Base-by-base conservation (phyloP, 2,329 filamentous ascomycete genomes). In the Colletotrichum sp. region DNA sequence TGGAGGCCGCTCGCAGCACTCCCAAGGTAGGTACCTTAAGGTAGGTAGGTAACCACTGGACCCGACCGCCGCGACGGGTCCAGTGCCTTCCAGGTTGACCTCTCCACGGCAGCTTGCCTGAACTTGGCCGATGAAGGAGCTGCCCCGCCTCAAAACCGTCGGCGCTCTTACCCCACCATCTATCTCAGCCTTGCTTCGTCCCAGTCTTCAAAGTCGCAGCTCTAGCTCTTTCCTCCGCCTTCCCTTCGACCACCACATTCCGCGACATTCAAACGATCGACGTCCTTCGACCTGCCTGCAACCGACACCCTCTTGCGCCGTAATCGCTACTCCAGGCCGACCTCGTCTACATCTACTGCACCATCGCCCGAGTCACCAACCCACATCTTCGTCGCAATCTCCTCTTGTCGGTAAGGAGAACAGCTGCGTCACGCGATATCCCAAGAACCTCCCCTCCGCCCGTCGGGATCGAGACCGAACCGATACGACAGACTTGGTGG, bases 161-260 rank as follows among this genome's bases (percentile, higher is more conserved):
- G 16, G 58, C 31, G 58, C 47, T 69, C 36, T 59, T 74, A 74
- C 70, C 72, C 72, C 72, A 74, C 72, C 72, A 74, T 73, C 58
- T 38, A 51, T 21, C 70, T 74, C 72, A 74, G 72, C 72, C 72
- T 74, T 65, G 72, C 69, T 72, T 21, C 38, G 21, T 34, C 36
- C 65, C 66, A 69, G 63, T 65, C 43, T 66, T 34, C 43, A 51
- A 21, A 13, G 43, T 21, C 43, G 43, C 43, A 51, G 43, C 43
- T 51, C 43, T 21, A 51, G 43, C n/a, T 51, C n/a, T 21, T 69
- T 64, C 68, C 47, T 64, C n/a, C 38, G 47, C 57, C 70, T 68
- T 58, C 57, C 55, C 34, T 57, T 57, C 54, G 38, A 31, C 54
- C 54, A 65, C 47, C 67, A 36, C 33, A 24, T 47, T 8, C 15